These are phyloP conservation scores for Monosporascus sp. DNA, from an alignment of 2,329 filamentous ascomycete species.

Conservation along the genomic window DNA sequence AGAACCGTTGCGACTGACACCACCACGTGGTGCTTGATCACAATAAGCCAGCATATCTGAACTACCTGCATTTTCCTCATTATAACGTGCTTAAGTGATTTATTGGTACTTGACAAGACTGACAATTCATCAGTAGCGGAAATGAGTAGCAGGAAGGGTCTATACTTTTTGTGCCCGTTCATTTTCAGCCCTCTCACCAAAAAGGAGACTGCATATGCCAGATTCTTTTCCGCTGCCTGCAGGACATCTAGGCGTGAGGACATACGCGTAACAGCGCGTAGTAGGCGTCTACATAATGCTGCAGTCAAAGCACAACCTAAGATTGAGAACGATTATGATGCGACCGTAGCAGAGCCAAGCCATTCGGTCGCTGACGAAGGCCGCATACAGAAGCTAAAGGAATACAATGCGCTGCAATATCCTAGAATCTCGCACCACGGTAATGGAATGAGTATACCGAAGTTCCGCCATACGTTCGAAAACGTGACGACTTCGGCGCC, in stretches of 20 bases:
- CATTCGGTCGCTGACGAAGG: conserved; percentile 8
- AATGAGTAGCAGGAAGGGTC: conserved; percentile 41
- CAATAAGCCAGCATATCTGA: conserved; percentile 47
- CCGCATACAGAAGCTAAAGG: conserved; percentile 49
- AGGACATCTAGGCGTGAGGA: conserved; percentile 1
- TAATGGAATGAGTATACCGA: conserved; percentile 31
- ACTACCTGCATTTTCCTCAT: not conserved
- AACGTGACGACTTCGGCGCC: conserved; percentile 13
- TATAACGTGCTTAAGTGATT: conserved; percentile 1
- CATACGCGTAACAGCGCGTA: conserved; percentile 10
- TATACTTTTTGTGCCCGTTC: conserved; percentile 53
- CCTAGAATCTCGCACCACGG: conserved; percentile 40
- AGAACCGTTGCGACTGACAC: conserved; percentile 58
- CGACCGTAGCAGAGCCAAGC: conserved; percentile 4
- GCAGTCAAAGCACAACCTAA: conserved; percentile 1
- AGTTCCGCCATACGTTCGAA: conserved; percentile 31
- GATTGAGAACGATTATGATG: not conserved
- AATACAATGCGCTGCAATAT: conserved; percentile 47
- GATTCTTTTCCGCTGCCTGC: conserved; percentile 41
- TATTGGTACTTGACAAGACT: conserved; percentile 10
- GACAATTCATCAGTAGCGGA: conserved; percentile 15
- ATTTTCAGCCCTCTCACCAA: conserved; percentile 36
- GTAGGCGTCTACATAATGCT: conserved; percentile 10
- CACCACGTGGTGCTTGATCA: conserved; percentile 45
- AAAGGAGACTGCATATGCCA: conserved; percentile 37